phyloP scores from a whole-genome alignment of 1,284 basidiomycete species.

The Abortiporus biennis region DNA sequence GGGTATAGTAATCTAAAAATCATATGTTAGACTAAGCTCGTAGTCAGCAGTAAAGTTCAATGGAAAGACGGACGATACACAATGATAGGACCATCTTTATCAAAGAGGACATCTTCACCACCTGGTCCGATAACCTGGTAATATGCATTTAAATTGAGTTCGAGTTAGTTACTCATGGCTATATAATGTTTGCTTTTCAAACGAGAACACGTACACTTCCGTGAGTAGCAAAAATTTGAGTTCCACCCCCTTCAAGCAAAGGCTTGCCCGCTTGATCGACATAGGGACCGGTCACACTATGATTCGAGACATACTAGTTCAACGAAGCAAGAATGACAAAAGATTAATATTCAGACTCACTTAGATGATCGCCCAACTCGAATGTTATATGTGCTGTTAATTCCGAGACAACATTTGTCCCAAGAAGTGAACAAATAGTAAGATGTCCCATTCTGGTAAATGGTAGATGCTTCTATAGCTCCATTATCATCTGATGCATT shows the following conservation, averaged over 20 bases:
- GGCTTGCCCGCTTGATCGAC: slow-evolving; percentile 41
- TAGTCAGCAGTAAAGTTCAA: slow-evolving; percentile 7
- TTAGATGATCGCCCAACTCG: slow-evolving; percentile 45
- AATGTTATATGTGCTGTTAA: slow-evolving; percentile 51
- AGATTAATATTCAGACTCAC: slow-evolving; percentile 19
- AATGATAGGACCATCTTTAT: slow-evolving; percentile 32
- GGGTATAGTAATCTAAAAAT: slow-evolving; percentile 41
- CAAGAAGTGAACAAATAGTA: slow-evolving; percentile 55
- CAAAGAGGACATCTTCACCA: slow-evolving; percentile 32
- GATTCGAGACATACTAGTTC: neutral
- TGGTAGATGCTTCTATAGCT: slow-evolving; percentile 41
- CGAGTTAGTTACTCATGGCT: neutral
- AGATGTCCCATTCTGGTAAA: slow-evolving; percentile 39
- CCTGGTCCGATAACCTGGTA: slow-evolving; percentile 41
- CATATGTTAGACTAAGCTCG: slow-evolving; percentile 12
- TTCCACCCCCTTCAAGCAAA: slow-evolving; percentile 46
- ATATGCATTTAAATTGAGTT: slow-evolving; percentile 1
- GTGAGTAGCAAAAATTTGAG: slow-evolving; percentile 42
- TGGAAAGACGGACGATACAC: slow-evolving; percentile 32
- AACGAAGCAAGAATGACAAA: neutral
- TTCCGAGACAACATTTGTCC: slow-evolving; percentile 50
- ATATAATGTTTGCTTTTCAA: too few relatives aligned
- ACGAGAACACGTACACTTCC: slow-evolving; percentile 26
- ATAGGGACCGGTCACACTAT: slow-evolving; percentile 36
- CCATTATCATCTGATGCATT: slow-evolving; percentile 33